Evolutionary conservation across 805 yeast genomes (phyloP), one percentile per base, ranked within the genome.

Genomic region (Ogataea allantospora): DNA sequence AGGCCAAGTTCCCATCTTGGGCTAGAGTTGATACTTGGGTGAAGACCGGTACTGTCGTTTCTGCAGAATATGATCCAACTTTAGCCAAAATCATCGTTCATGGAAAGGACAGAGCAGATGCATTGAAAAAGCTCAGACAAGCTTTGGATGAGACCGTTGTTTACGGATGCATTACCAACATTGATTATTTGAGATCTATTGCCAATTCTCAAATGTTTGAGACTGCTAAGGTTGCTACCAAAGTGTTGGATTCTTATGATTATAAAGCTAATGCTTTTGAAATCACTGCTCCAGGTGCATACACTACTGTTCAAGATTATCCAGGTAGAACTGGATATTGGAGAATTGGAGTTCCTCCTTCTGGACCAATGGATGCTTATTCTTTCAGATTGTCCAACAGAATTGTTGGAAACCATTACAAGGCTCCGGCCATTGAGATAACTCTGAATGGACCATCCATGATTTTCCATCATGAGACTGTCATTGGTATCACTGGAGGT

Each of bases 21-120:
- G 96, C 96, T 7, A 80, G 99, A 66, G 77, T 91, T 46, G 99
- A 91, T 58, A 83, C 93, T 10, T 93, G 99, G 98, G 91, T 88
- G 33, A 69, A 77, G 39, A 83, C 83, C 47, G 99, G 99, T 47
- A 83, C 96, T 9, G 78, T 73, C 24, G 69, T 91, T 43, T 81
- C 95, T 44, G 88, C 96, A 16, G 97, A 93, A 62, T 91, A 88
- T 62, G 99, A 89, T 64, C 98, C 98, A 33, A 88, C 96, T 8
- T 70, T 91, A 50, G 98, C 98, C 30, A 91, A 91, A 66, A 89
- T 93, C 52, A 91, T 91, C 63, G 98, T 93, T 21, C 91, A 88
- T 55, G 98, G 97, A 29, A 77, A 73, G 40, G 89, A 87, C 60
- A 79, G 99, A 62, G 75, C 72, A 30, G 98, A 89, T 43, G 95